phyloP scores from a whole-genome alignment of 192 early-diverging fungal species.

The Backusella sp. region DNA sequence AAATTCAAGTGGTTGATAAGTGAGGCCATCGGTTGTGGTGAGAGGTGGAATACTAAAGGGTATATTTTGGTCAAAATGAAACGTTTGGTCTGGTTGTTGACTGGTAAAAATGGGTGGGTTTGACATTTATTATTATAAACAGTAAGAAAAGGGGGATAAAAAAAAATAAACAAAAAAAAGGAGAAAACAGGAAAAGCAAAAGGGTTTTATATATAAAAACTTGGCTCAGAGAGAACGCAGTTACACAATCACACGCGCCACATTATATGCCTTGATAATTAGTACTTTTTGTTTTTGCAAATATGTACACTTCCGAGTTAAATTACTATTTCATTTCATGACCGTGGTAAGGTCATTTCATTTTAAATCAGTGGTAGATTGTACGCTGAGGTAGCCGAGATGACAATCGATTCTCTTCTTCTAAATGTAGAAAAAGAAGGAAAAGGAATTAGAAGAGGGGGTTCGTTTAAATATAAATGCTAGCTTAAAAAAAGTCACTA shows the following conservation, averaged over 20 bases:
- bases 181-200: background rate
- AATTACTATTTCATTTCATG: background rate
- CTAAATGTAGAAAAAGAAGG: background rate
- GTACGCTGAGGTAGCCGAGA: slow-evolving; percentile 9
- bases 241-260: slow-evolving; percentile 7
- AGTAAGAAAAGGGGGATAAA: background rate
- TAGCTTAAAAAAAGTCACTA: background rate
- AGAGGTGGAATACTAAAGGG: background rate
- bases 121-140: slow-evolving; percentile 7
- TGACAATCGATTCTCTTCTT: background rate
- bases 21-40: background rate
- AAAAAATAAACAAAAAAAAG: background rate
- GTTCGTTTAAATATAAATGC: background rate
- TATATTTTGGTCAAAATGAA: slow-evolving; percentile 3
- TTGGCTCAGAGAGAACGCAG: background rate
- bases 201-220: background rate
- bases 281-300: background rate
- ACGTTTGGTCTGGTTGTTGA: slow-evolving; percentile 3
- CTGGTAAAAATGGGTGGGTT: slow-evolving; percentile 1
- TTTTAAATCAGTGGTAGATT: background rate
- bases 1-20: background rate
- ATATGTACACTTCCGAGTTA: background rate
- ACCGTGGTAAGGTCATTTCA: background rate
- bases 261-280: slow-evolving; percentile 3
- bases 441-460: background rate